Evolutionary conservation across 352 stramenopile species (phyloP).

Genomic region (Achlya hypogyna): DNA sequence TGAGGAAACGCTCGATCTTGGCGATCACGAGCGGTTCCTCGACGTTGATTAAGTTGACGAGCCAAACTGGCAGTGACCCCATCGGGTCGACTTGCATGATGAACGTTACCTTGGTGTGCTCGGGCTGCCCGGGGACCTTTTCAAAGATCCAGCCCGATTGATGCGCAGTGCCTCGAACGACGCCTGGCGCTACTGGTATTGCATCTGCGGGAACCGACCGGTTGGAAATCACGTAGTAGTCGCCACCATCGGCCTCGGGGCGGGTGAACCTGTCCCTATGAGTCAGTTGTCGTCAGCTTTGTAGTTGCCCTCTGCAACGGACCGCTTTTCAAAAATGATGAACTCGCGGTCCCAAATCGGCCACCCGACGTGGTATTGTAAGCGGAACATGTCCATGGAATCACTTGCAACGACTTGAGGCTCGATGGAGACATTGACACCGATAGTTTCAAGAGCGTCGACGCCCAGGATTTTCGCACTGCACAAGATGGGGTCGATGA

Average conservation of each 20-base stretch:
- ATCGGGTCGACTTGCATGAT: not conserved
- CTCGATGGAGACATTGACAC: not conserved
- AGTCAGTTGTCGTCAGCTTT: not conserved
- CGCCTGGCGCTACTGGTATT: not conserved
- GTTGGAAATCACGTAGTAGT: not conserved
- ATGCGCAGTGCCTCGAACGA: not conserved
- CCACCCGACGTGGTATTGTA: not conserved
- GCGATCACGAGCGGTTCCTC: not conserved
- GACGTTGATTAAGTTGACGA: not conserved
- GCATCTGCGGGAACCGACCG: not conserved
- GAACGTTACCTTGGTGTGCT: not conserved
- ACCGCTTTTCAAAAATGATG: not conserved
- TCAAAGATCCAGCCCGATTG: not conserved
- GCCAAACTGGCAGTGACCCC: not conserved
- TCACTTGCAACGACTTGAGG: not conserved
- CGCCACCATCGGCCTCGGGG: not conserved
- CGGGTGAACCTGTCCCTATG: not conserved
- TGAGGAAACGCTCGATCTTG: not conserved
- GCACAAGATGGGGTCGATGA: not conserved
- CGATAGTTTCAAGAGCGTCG: not conserved
- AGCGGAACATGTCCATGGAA: not conserved
- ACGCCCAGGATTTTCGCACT: not conserved
- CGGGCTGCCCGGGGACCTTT: not conserved
- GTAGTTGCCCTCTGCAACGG: too few species aligned
- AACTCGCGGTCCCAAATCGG: not conserved